Conservation (phyloP, 495 filamentous ascomycete genomes). For the Letharia lupina region DNA sequence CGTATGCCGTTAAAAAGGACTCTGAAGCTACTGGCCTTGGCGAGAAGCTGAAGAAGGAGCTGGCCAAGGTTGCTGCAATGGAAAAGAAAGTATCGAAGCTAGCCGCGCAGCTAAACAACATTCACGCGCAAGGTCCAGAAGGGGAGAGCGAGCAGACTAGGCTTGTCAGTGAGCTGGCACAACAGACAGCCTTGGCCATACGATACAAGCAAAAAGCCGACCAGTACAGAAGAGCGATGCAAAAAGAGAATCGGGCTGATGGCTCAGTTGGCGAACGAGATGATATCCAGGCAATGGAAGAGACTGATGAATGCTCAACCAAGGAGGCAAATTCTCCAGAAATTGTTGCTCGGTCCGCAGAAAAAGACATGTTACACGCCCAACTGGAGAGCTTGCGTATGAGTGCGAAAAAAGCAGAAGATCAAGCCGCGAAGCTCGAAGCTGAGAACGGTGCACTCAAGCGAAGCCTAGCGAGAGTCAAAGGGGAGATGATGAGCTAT, state of each 20-base stretch:
- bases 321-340: not conserved
- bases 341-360: not conserved
- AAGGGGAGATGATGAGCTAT: slow-evolving; percentile 46
- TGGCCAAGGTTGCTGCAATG: slow-evolving; percentile 45
- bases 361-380: slow-evolving; percentile 1
- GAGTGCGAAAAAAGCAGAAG: slow-evolving; percentile 56
- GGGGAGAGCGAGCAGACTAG: slow-evolving; percentile 40
- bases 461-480: slow-evolving; percentile 43
- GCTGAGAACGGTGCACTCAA: slow-evolving; percentile 48
- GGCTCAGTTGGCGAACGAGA: slow-evolving; percentile 35
- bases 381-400: slow-evolving; percentile 43
- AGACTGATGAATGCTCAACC: not conserved
- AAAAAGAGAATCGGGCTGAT: slow-evolving; percentile 40
- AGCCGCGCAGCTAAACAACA: slow-evolving; percentile 43
- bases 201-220: slow-evolving; percentile 62
- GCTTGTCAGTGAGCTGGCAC: slow-evolving; percentile 50
- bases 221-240: slow-evolving; percentile 43
- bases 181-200: slow-evolving; percentile 58
- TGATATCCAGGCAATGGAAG: slow-evolving; percentile 23
- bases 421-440: slow-evolving; percentile 52
- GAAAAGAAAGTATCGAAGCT: slow-evolving; percentile 52
- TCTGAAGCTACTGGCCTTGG: slow-evolving; percentile 62
- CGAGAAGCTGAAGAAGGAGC: slow-evolving; percentile 60
- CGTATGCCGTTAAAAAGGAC: slow-evolving; percentile 86
- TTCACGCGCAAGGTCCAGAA: slow-evolving; percentile 14